Conservation (phyloP, 768 basidiomycete genomes). For the Serendipita sp. region DNA sequence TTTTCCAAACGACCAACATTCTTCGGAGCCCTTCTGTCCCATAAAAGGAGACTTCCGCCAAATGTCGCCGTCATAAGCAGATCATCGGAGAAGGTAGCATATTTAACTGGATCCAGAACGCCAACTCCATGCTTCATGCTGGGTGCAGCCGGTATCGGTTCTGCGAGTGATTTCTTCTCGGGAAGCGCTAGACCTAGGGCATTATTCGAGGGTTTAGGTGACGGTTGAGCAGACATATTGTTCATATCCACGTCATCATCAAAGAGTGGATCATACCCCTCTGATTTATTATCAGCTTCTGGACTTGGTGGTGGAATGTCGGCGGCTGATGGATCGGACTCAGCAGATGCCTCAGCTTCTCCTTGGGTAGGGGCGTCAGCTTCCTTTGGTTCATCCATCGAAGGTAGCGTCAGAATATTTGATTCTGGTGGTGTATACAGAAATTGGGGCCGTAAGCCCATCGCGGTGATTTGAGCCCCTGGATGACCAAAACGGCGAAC, state of each 20-base stretch:
- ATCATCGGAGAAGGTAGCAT: constrained; percentile 57
- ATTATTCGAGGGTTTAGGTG: constrained; percentile 7
- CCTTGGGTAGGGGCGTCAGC: background rate
- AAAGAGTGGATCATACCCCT: constrained; percentile 1
- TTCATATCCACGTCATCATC: background rate
- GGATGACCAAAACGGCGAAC: constrained; percentile 67
- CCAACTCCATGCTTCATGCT: constrained; percentile 44
- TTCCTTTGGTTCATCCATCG: constrained; percentile 9
- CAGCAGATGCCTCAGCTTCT: background rate
- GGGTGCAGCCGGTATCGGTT: background rate
- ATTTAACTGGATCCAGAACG: constrained; percentile 43
- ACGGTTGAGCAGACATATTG: background rate
- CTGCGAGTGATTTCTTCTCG: too few relatives aligned
- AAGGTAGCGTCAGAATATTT: constrained; percentile 18
- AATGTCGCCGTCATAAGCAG: constrained; percentile 76
- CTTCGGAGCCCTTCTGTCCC: constrained; percentile 63
- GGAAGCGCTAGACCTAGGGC: background rate
- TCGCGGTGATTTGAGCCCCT: constrained; percentile 65
- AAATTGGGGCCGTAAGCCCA: constrained; percentile 54
- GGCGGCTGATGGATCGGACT: background rate
- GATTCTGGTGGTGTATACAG: constrained; percentile 16
- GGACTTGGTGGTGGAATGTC: background rate
- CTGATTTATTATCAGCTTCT: background rate
- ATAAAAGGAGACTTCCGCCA: constrained; percentile 82
- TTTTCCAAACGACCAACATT: constrained; percentile 77